These are phyloP conservation scores for Stipa capillata DNA, from an alignment of 176 grass and related monocot genomes.

Conservation along the genomic window DNA sequence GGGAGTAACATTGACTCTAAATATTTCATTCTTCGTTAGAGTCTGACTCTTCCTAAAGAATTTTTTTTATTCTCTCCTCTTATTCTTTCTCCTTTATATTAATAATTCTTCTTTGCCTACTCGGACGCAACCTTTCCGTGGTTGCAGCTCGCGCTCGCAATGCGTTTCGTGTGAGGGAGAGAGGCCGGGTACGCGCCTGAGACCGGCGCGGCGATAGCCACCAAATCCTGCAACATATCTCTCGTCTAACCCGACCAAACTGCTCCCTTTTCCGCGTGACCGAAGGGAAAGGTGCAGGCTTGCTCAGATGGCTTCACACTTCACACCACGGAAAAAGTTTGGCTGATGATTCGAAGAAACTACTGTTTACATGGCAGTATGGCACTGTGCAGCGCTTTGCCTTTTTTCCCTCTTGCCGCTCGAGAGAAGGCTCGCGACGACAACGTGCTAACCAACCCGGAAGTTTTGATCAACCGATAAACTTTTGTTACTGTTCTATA, in stretches of 20 bases:
- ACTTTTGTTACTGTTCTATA: no score
- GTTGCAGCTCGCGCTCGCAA: neutral
- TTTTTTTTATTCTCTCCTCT: no score
- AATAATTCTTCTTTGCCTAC: no score
- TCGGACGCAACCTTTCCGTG: conserved; percentile 33
- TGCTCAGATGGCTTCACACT: neutral
- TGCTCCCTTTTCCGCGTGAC: neutral
- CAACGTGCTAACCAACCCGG: neutral
- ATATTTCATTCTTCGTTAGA: no score
- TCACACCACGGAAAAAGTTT: neutral
- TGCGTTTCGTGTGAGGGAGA: conserved; percentile 14
- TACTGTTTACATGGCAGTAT: neutral
- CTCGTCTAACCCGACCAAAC: conserved; percentile 14
- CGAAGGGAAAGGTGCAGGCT: neutral
- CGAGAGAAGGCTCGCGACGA: neutral
- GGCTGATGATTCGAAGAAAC: neutral
- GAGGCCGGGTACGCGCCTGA: neutral
- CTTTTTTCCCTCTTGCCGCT: neutral
- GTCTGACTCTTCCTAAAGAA: no score
- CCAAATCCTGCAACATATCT: neutral
- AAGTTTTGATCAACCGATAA: neutral
- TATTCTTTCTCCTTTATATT: no score
- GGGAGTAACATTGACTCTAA: no score
- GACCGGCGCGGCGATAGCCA: neutral
- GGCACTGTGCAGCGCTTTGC: neutral